Evolutionary conservation across 169 alveolate genomes (phyloP), one percentile per base, ranked within the genome.

Genomic region (Cardiosporidium cionae): DNA sequence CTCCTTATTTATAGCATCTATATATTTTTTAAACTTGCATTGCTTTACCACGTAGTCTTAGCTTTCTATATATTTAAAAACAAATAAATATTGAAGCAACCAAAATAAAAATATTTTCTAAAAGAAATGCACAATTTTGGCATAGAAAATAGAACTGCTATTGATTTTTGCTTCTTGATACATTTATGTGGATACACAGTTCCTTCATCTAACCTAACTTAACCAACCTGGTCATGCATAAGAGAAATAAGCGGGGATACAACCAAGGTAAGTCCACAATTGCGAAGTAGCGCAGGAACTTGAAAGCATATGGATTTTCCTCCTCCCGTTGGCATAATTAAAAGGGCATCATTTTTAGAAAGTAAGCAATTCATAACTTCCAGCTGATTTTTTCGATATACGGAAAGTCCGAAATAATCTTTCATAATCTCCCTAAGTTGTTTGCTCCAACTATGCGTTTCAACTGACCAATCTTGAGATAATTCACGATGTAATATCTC

Each of bases 241-340:
- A 95, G 78, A 22, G 97, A 84, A 68, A 93, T 85, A 70, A 95
- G 85, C 33, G 98, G 98, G 86, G 93, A 89, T 25, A 95, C 86
- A 7, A 94, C 98, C 32, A 94, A 76, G 32, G 68, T 52, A 32
- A 77, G 70, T n/a, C 84, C 84, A 6, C 31, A 28, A 16, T 44
- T n/a, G 33, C 65, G 36, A 64, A 90, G 79, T 28, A 92, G 82
- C 6, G 96, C 97, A 6, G 98, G 97, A 22, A 95, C 86, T 85
- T 95, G 98, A 82, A 86, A 95, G 73, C 98, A 93, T 32, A 95
- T 88, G 7, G 97, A 90, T 77, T 95, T 95, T 0, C 98, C 98
- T 16, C 97, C 97, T 22, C 99, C 99, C 5, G 99, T 96, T n/a
- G 99, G 99, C 92, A 96, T 93, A 76, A 96, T 89, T 9, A 95